Base-by-base conservation (phyloP, 176 grass and related monocot species). In the Juncus effusus region DNA sequence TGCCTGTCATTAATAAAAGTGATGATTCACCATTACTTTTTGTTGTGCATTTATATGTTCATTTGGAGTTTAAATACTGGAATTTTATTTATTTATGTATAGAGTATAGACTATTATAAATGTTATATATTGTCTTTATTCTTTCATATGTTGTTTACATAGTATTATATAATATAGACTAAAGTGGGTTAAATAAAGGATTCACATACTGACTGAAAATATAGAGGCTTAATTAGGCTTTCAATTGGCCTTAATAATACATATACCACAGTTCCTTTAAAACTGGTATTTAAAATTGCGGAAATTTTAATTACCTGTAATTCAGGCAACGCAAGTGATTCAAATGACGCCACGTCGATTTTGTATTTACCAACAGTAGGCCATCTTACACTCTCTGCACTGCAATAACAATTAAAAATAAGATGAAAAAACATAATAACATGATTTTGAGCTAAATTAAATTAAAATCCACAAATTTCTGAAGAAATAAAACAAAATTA, bases 321-420 rank as follows among this genome's bases (percentile, higher is more conserved):
- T 69, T 82, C 82, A 66, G 94, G 94, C 74, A 93, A 67, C 57
- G 88, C 94, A 73, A 93, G 19, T 3, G 78, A 87, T 79, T 99
- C 94, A 58, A 99, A 84, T 63, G 88, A 93, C 60, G 77, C 63
- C 38, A 87, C 69, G 79, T 93, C 83, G 64, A 99, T 88, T 83
- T 89, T 99, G 76, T 93, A 99, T 63, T 85, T 93, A 58, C 94
- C 83, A 80, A 90, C 94, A 62, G 58, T 85, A 73, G 88, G 94
- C 94, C 94, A 90, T 73, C 80, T 82, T 39, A 62, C 39, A 80
- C 85, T 86, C 65, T 93, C 88, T 6, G 76, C 56, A 72, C 94
- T 90, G 72, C 64, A 92, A 66, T 63, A 56, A 13, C 40, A 3
- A 59, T 12, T 28, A 40, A 40, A 38, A 38, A 10, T 40, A 4